phyloP scores from a whole-genome alignment of 1,284 basidiomycete genomes.

The Boletellus deceptivus region DNA sequence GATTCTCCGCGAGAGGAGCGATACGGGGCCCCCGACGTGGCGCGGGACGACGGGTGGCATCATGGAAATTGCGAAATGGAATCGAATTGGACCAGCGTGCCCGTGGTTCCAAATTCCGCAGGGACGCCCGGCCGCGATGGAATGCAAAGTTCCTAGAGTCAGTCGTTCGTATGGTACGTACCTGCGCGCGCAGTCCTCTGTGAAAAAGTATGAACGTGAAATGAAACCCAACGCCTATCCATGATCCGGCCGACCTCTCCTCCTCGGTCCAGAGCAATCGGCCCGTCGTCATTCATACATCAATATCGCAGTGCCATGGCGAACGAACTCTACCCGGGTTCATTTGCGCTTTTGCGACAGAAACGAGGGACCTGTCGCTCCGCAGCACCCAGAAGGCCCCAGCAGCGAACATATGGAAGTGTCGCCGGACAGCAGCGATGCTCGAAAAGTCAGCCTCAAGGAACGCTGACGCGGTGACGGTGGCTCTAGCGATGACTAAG shows the following conservation, averaged over 20 bases:
- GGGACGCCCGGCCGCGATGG: neutral
- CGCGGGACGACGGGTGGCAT: too few relatives aligned
- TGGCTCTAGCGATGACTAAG: slow-evolving; percentile 21
- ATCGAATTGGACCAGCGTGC: neutral
- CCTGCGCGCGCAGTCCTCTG: too few relatives aligned
- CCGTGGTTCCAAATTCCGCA: too few relatives aligned
- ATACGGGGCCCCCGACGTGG: neutral
- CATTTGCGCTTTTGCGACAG: slow-evolving; percentile 4
- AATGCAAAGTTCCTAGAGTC: neutral
- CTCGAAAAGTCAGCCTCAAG: slow-evolving; percentile 23
- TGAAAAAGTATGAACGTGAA: neutral
- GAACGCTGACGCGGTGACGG: slow-evolving; percentile 1
- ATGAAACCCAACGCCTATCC: neutral
- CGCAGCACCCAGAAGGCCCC: slow-evolving; percentile 5
- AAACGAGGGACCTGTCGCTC: neutral
- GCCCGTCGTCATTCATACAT: neutral
- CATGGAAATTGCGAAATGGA: slow-evolving; percentile 10
- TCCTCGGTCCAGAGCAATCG: neutral
- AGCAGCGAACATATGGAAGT: slow-evolving; percentile 2
- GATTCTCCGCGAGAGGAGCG: slow-evolving; percentile 1
- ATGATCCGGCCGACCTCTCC: slow-evolving; percentile 23
- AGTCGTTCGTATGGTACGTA: too few relatives aligned
- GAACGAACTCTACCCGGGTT: slow-evolving; percentile 2
- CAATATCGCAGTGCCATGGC: neutral
- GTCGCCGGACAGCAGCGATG: neutral